These are phyloP conservation scores for Calonectria pseudoturangicola DNA, from an alignment of 2,329 filamentous ascomycete genomes.

Conservation along the genomic window DNA sequence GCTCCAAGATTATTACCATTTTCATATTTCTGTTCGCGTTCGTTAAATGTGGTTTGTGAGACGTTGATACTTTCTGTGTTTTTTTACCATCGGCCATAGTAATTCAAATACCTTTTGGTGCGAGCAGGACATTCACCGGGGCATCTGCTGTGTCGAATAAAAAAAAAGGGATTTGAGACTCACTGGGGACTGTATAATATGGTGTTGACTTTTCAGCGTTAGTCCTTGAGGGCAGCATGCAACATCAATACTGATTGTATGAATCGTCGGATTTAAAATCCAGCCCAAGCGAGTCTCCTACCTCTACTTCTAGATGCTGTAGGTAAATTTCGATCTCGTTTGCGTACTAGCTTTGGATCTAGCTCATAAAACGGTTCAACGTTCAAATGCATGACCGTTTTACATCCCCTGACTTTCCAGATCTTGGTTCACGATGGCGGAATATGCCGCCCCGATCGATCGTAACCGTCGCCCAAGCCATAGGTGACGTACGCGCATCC, in stretches of 20 bases:
- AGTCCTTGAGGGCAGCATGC: background rate
- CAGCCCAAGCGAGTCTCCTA: background rate
- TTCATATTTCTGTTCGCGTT: background rate
- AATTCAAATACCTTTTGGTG: no score
- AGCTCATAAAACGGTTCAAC: constrained; percentile 3
- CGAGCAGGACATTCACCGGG: no score
- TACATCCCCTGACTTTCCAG: background rate
- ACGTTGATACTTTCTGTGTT: no score
- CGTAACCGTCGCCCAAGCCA: background rate
- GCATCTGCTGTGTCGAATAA: no score
- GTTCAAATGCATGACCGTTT: constrained; percentile 25
- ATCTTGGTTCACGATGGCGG: constrained; percentile 20
- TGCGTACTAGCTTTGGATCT: background rate
- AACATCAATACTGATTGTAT: background rate
- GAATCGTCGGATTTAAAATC: background rate
- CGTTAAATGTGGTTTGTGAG: no score
- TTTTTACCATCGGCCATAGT: no score
- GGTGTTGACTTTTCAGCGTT: no score
- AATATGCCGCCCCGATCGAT: constrained; percentile 22
- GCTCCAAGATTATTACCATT: background rate
- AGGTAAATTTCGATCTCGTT: background rate
- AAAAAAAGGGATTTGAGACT: no score
- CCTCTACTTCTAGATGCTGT: background rate
- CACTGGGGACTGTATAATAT: no score
- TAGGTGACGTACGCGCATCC: constrained; percentile 16